These are phyloP conservation scores for Austroboletus novae-zelandiae DNA, from an alignment of 1,284 basidiomycete genomes.

Conservation along the genomic window DNA sequence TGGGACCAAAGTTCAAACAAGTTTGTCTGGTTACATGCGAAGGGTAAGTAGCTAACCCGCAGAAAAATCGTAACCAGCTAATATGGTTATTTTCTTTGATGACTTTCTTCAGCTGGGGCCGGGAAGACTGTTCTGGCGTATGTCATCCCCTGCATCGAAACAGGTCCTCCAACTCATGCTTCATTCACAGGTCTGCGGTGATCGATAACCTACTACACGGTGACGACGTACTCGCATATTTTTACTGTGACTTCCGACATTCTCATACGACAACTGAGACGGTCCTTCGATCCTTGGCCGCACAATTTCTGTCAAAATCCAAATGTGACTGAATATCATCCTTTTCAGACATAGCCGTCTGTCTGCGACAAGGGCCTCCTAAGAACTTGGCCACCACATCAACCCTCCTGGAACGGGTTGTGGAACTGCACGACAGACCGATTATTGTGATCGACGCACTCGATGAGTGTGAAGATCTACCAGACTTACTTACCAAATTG, in stretches of 20 bases:
- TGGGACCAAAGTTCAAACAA: no score
- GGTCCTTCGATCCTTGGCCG: slow-evolving; percentile 6
- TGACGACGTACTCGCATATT: slow-evolving; percentile 2
- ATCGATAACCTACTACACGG: slow-evolving; percentile 2
- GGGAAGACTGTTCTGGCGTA: slow-evolving; percentile 10
- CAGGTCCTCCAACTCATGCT: not conserved
- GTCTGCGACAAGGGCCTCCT: not conserved
- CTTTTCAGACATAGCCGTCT: not conserved
- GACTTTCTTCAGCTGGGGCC: not conserved
- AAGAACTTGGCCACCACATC: not conserved
- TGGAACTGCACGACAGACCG: slow-evolving; percentile 1
- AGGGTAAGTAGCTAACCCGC: no score
- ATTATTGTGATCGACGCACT: slow-evolving; percentile 11
- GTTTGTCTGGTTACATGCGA: no score
- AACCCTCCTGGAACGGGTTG: slow-evolving; percentile 3
- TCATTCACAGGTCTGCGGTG: not conserved
- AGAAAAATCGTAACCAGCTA: no score
- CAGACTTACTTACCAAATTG: not conserved
- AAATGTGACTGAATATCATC: not conserved
- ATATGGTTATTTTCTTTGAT: no score
- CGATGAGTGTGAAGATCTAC: slow-evolving; percentile 11
- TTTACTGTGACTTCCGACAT: slow-evolving; percentile 14
- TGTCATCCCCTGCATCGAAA: not conserved
- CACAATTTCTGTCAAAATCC: not conserved
- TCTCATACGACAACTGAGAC: not conserved